Base-by-base conservation (phyloP, 2,329 filamentous ascomycete genomes). In the Ophiostoma ips region DNA sequence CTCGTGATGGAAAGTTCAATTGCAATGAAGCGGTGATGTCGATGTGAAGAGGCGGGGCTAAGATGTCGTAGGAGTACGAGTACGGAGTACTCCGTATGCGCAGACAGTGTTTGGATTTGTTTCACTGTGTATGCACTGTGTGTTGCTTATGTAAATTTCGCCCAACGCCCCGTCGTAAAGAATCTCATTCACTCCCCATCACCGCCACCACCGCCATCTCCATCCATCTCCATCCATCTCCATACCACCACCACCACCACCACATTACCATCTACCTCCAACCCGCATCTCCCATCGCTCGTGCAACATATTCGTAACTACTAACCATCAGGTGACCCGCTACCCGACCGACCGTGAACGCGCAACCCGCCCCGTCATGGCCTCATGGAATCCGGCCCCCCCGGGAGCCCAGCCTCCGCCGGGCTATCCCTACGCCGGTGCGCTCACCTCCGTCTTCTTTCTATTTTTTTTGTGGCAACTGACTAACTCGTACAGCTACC, bases 391-490 rank as follows among this genome's bases (percentile, higher is more conserved):
- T 33, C 13, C 45, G 3, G 33, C 47, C 3, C 8, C 51, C 24
- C 24, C 51, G 15, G 35, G 50, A 37, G 37, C 45, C 63, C 68
- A 60, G 66, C 57, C 52, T 53, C 12, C 49, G n/a, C 31, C n/a
- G 21, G 50, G 48, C 12, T 56, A 55, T 44, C 34, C 50, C 36
- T 56, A 56, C 50, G 30, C 45, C 30, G 52, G 55, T 57, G 49
- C 33, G 55, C 35, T n/a, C n/a, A n/a, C 21, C 19, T 40, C 37
- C 12, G 33, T 35, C 33, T 35, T 5, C 12, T 13, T 35, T 15
- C n/a, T 24, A 31, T 16, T n/a, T 34, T 33, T 3, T 33, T n/a
- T 12, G 2, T 19, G 2, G 11, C 38, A n/a, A 30, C 24, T 21
- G n/a, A 30, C 24, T 12, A 1, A 5, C 11, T n/a, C 38, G 16